phyloP scores from a whole-genome alignment of 2,329 filamentous ascomycete species.

The Fusarium redolens region DNA sequence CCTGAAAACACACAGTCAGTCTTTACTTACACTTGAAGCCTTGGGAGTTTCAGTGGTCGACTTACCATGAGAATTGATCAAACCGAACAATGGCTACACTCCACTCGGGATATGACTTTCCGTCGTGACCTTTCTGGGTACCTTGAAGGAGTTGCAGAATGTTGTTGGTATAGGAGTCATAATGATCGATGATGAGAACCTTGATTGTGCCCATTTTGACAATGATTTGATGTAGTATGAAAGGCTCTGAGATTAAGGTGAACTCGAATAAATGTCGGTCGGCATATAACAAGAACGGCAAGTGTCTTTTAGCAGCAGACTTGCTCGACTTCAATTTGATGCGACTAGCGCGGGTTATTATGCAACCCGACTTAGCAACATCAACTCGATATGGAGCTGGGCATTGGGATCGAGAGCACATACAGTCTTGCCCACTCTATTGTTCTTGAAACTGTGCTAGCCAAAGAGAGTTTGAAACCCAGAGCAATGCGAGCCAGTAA shows the following conservation, averaged over 20 bases:
- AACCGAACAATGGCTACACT: background rate
- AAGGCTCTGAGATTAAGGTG: background rate
- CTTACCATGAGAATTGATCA: background rate
- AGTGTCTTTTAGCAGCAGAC: background rate
- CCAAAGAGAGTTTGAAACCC: background rate
- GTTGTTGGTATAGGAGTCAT: background rate
- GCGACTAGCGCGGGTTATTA: background rate
- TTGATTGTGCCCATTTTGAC: background rate
- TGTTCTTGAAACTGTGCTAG: background rate
- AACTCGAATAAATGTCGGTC: background rate
- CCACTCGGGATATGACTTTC: background rate
- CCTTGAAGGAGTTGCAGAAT: background rate
- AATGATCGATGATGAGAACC: background rate
- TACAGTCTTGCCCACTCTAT: background rate
- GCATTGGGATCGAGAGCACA: background rate
- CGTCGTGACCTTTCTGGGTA: background rate
- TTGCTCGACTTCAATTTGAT: background rate
- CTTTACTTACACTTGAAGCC: background rate
- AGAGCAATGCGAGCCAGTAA: background rate
- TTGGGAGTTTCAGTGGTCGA: too few relatives aligned
- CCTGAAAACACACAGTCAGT: background rate
- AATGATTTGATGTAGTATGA: background rate
- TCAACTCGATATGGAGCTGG: background rate
- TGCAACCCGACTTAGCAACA: background rate
- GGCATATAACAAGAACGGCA: background rate